These are phyloP conservation scores for Kalmanozyma brasiliensis DNA, from an alignment of 1,284 basidiomycete genomes.

Conservation along the genomic window DNA sequence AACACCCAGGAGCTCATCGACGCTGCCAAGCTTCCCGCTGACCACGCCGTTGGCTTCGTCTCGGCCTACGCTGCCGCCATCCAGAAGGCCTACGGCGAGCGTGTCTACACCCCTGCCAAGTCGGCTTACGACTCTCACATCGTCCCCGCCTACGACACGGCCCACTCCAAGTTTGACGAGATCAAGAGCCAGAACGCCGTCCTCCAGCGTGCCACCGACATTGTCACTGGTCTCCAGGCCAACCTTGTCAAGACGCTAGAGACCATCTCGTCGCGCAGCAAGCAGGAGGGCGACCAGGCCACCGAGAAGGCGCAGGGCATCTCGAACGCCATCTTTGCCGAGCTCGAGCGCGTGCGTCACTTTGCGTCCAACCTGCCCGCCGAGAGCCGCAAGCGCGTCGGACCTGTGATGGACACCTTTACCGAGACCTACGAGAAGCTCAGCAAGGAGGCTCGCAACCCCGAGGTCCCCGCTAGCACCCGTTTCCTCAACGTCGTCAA, in stretches of 20 bases:
- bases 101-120: conserved; percentile 58
- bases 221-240: conserved; percentile 58
- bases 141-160: conserved; percentile 47
- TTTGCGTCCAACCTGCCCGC: conserved; percentile 60
- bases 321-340: conserved; percentile 61
- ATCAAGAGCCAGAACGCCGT: conserved; percentile 63
- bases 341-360: conserved; percentile 62
- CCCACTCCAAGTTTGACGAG: conserved; percentile 60
- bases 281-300: conserved; percentile 58
- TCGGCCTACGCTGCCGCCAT: conserved; percentile 48
- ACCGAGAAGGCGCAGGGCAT: conserved; percentile 59
- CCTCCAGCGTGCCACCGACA: conserved; percentile 59
- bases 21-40: conserved; percentile 52
- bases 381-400: conserved; percentile 62
- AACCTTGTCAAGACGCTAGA: conserved; percentile 59
- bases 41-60: conserved; percentile 48
- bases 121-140: conserved; percentile 56
- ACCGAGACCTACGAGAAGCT: conserved; percentile 62
- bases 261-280: conserved; percentile 47
- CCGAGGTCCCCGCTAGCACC: conserved; percentile 52
- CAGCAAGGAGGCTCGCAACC: conserved; percentile 60
- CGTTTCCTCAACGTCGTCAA: conserved; percentile 58
- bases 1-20: conserved; percentile 57
- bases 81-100: conserved; percentile 59
- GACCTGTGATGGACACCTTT: conserved; percentile 62